Conservation (phyloP, 176 grass and related monocot species). For the Triticum monococcum region DNA sequence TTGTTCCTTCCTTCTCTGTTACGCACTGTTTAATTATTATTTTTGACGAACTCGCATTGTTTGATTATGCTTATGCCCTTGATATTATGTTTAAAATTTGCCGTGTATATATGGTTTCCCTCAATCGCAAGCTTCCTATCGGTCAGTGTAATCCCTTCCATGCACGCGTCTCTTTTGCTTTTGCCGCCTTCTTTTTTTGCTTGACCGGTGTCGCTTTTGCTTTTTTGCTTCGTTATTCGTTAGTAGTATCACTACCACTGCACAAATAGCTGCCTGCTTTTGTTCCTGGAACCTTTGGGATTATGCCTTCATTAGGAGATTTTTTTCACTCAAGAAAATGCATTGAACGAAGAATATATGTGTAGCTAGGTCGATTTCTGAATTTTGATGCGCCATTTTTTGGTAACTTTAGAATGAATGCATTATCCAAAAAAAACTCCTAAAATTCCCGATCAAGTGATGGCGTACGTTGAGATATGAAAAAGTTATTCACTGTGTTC, state of each 20-base stretch:
- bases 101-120: neutral
- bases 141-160: neutral
- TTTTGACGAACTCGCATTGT: too few species aligned
- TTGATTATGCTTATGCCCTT: too few species aligned
- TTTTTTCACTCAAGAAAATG: neutral
- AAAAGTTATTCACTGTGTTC: neutral
- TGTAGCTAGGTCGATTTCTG: too few species aligned
- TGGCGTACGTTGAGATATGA: too few species aligned
- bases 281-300: neutral
- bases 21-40: too few species aligned
- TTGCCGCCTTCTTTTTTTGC: neutral
- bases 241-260: neutral
- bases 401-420: too few species aligned
- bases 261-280: neutral
- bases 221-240: constrained; percentile 23
- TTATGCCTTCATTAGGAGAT: neutral
- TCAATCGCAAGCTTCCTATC: neutral
- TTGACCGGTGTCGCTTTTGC: constrained; percentile 32
- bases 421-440: too few species aligned
- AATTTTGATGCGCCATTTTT: too few species aligned
- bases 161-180: constrained; percentile 8
- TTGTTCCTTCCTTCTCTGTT: neutral
- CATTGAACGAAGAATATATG: too few species aligned
- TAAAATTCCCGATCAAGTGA: too few species aligned
- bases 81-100: too few species aligned